Base-by-base conservation (phyloP, 331 rosid genomes). In the Stylosanthes scabra region DNA sequence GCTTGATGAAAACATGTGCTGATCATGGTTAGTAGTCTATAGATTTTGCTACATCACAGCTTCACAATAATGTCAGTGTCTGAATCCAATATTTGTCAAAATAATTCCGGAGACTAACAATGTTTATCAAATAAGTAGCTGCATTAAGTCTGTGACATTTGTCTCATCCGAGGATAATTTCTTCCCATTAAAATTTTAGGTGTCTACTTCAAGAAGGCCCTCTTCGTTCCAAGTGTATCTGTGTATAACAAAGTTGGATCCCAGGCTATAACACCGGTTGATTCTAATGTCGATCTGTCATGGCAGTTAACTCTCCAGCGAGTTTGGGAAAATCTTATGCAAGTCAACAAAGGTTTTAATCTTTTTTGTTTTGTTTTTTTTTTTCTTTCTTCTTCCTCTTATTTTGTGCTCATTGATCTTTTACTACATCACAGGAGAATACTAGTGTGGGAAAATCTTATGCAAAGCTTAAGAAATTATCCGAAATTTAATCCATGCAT, bases 151-250 rank as follows among this genome's bases (percentile, higher is more conserved):
- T 37, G 55, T 57, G 52, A 39, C 31, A n/a, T 25, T 54, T 20
- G 46, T 70, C 39, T 59, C 5, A 62, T 44, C 9, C 27, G 47
- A 44, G 27, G 34, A 31, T 11, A 57, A 34, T 8, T 31, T 59
- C 15, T 68, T 57, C 58, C 15, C 25, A 63, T 73, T 80, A 62
- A 75, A 66, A 74, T 78, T 68, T 71, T 70, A 93, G 99, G 98
- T 82, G 89, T 95, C 47, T 81, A 83, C 86, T 95, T 95, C 88
- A 88, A 87, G 88, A 92, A 87, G 81, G 99, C 98, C 0, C 91
- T 95, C 29, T 92, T 95, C 80, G 93, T 90, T 72, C 98, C 99
- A 59, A 92, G 91, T 81, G 75, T 76, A 44, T 88, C 97, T 9
- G 78, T 87, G 74, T 87, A 78, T 57, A 44, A 83, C 85, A 92